Percentiles rank a stretch among this genome's conserved stretches.
These are phyloP conservation scores for Zymoseptoria pseudotritici DNA, from an alignment of 2,329 filamentous ascomycete genomes.

Conservation along the genomic window DNA sequence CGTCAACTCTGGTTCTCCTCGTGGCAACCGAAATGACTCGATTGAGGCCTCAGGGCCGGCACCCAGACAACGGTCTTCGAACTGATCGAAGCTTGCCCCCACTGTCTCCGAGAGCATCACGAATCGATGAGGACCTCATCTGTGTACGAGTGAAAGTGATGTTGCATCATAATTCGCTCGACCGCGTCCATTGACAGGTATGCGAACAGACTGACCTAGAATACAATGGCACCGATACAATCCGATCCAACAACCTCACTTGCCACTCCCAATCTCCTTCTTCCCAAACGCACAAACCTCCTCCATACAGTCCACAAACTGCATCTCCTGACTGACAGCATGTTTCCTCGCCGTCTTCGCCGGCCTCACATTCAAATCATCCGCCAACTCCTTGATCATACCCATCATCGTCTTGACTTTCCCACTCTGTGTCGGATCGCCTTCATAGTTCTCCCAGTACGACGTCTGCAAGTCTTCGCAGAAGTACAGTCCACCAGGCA, in stretches of 20 bases:
- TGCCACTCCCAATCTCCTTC: not conserved
- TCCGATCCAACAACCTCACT: not conserved
- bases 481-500: slow-evolving; percentile 28
- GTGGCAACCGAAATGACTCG: no score
- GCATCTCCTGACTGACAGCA: slow-evolving; percentile 10
- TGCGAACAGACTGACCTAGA: no score
- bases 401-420: slow-evolving; percentile 20
- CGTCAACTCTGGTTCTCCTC: no score
- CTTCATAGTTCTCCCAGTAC: slow-evolving; percentile 21
- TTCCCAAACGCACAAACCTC: slow-evolving; percentile 15
- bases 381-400: slow-evolving; percentile 20
- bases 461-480: slow-evolving; percentile 25
- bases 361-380: slow-evolving; percentile 17
- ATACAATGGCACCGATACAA: not conserved
- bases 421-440: slow-evolving; percentile 8
- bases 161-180: no score
- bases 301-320: slow-evolving; percentile 16
- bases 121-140: no score
- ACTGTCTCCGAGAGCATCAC: no score
- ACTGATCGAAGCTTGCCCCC: no score
- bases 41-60: no score
- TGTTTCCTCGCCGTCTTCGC: slow-evolving; percentile 10
- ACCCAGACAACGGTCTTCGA: no score
- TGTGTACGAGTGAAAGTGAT: no score
- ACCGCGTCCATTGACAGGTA: no score